Conservation (phyloP, 2,329 filamentous ascomycete genomes). For the Tolypocladium guangdongense region DNA sequence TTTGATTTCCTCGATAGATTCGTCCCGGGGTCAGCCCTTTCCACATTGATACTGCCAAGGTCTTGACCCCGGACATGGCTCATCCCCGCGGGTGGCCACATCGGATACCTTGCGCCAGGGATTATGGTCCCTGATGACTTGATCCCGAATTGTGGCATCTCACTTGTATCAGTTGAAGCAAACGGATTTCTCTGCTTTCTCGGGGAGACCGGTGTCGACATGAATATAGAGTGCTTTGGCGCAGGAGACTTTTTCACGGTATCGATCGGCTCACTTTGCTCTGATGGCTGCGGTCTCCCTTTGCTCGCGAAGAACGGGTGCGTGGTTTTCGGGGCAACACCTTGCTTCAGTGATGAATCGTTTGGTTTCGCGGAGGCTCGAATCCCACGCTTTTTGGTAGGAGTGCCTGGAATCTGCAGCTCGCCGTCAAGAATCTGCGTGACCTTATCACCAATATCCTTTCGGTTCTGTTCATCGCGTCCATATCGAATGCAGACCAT, state of each 20-base stretch:
- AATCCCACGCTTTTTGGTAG: conserved; percentile 7
- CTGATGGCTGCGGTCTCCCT: conserved; percentile 14
- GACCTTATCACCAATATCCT: conserved; percentile 48
- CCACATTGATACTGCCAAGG: neutral
- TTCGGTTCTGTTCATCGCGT: conserved; percentile 29
- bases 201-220: conserved; percentile 43
- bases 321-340: conserved; percentile 16
- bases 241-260: conserved; percentile 13
- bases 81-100: conserved; percentile 61
- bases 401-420: conserved; percentile 13
- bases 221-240: conserved; percentile 32
- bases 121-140: conserved; percentile 41
- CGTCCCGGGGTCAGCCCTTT: neutral
- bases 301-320: conserved; percentile 34
- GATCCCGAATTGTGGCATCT: conserved; percentile 30
- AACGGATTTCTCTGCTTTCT: conserved; percentile 25
- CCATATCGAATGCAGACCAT: conserved; percentile 52
- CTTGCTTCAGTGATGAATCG: conserved; percentile 7
- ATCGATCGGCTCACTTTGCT: conserved; percentile 10
- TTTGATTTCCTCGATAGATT: conserved; percentile 35
- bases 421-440: conserved; percentile 43
- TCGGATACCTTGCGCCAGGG: conserved; percentile 53
- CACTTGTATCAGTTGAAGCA: conserved; percentile 13
- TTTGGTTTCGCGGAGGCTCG: neutral
- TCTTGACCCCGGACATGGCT: conserved; percentile 47